Percentiles rank a stretch among this genome's conserved stretches.
Evolutionary conservation across 345 rosid species (phyloP).

Genomic region (Eucalyptus paniculata): DNA sequence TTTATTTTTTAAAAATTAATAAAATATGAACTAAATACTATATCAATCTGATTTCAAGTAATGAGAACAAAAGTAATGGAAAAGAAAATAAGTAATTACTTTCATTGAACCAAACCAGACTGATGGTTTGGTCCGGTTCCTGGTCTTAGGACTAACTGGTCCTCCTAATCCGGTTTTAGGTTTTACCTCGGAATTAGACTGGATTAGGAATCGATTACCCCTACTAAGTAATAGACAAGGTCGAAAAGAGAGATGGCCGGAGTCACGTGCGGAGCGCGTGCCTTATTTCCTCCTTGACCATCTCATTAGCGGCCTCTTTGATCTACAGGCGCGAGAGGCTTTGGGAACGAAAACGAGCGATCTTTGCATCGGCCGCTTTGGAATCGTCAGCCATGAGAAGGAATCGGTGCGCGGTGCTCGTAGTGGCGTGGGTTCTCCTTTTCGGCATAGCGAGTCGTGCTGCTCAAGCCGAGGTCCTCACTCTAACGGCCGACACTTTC

Average conservation of each 20-base stretch:
- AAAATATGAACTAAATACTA: too few relatives aligned
- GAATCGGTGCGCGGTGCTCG: not conserved
- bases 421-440: slow-evolving; percentile 7
- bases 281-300: not conserved
- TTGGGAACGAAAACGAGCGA: not conserved
- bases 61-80: too few relatives aligned
- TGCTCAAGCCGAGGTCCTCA: slow-evolving; percentile 59
- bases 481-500: slow-evolving; percentile 83
- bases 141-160: fast-evolving
- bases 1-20: too few relatives aligned
- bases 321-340: not conserved
- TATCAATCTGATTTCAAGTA: too few relatives aligned
- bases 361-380: not conserved
- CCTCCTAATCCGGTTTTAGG: too few relatives aligned
- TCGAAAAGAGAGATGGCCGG: not conserved
- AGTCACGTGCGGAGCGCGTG: not conserved
- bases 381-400: not conserved
- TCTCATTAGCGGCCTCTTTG: not conserved
- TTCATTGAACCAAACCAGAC: fast-evolving
- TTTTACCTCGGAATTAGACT: fast-evolving
- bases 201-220: too few relatives aligned
- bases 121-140: fast-evolving
- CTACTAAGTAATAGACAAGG: fast-evolving
- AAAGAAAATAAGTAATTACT: too few relatives aligned
- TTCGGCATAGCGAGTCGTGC: not conserved